Evolutionary conservation across 495 filamentous ascomycete species (phyloP), one percentile per base, ranked within the genome.

Genomic region (Neurospora cerealis): DNA sequence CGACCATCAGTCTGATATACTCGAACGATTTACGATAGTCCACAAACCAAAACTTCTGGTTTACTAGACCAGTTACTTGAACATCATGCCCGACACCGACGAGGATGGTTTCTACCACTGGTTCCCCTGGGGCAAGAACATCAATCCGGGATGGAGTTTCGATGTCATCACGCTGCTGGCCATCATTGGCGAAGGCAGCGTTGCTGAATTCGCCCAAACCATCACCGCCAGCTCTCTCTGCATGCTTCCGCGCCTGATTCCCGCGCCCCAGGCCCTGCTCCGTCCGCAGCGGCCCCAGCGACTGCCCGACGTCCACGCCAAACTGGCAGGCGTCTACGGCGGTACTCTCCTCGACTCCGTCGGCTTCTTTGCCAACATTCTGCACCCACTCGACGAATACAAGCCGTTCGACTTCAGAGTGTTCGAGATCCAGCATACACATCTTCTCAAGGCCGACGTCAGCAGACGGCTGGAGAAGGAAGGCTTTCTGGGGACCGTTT

Each of bases 151-250:
- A 37, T 88, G 86, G 86, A 83, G 85, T 34, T 84, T 91, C 73
- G 89, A 91, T 77, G 86, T 90, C 46, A 88, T 91, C 72, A 86
- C 86, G 39, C 84, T 91, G 4, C 85, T 91, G 70, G 89, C 89
- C 69, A 87, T 91, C 74, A 87, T 91, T 73, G 89, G 89, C 75
- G 89, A 90, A 75, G 85, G 84, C 17, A 83, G 86, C 5, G 87
- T 91, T 62, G 84, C 84, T 74, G 83, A 85, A 74, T 88, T 90
- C 76, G 79, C 85, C 0, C 88, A 89, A 74, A 82, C 83, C 66
- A 83, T 91, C 41, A 90, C 88, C 2, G 85, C 88, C 32, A 87
- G 85, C 28, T 78, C 82, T 69, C 81, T 89, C 36, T 89, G 86
- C 75, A 80, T 87, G 28, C 83, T 91, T 10, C 90, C 90, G 39